Evolutionary conservation across 768 basidiomycete genomes (phyloP).

Genomic region (Obba rivulosa): DNA sequence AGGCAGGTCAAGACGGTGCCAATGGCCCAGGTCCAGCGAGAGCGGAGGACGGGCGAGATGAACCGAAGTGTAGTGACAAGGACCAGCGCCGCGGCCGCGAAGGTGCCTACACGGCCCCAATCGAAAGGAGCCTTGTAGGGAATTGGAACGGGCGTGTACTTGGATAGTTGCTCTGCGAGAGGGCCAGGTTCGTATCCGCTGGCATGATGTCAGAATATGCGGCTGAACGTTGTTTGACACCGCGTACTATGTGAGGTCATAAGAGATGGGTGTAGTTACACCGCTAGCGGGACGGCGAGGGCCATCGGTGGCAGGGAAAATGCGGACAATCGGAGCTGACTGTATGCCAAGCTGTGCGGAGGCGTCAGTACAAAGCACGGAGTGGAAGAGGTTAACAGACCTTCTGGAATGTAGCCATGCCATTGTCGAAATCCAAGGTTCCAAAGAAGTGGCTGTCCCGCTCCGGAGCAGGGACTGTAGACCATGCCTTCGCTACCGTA

Average conservation of each 20-base stretch:
- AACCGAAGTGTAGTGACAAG: slow-evolving; percentile 50
- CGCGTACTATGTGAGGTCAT: slow-evolving; percentile 72
- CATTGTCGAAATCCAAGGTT: slow-evolving; percentile 81
- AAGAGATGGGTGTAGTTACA: slow-evolving; percentile 53
- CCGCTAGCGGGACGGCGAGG: slow-evolving; percentile 56
- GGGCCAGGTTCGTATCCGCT: slow-evolving; percentile 83
- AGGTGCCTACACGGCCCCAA: slow-evolving; percentile 53
- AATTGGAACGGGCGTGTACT: slow-evolving; percentile 72
- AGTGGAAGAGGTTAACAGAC: slow-evolving; percentile 31
- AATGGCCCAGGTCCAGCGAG: slow-evolving; percentile 74
- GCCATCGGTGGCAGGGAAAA: slow-evolving; percentile 70
- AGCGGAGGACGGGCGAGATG: slow-evolving; percentile 59
- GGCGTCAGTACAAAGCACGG: not conserved
- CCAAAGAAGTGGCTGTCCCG: slow-evolving; percentile 89
- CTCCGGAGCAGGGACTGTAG: slow-evolving; percentile 48
- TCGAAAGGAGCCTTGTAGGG: slow-evolving; percentile 78
- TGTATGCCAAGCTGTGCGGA: slow-evolving; percentile 65
- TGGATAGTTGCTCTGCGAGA: slow-evolving; percentile 70
- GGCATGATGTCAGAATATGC: slow-evolving; percentile 2
- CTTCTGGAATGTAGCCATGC: slow-evolving; percentile 72
- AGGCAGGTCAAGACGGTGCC: slow-evolving; percentile 57
- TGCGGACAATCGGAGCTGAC: slow-evolving; percentile 80
- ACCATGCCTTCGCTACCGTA: slow-evolving; percentile 84
- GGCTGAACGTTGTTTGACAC: not conserved
- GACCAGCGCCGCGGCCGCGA: slow-evolving; percentile 40